These are phyloP conservation scores for Ceratocystis cubensis DNA, from an alignment of 2,329 filamentous ascomycete species.

Conservation along the genomic window DNA sequence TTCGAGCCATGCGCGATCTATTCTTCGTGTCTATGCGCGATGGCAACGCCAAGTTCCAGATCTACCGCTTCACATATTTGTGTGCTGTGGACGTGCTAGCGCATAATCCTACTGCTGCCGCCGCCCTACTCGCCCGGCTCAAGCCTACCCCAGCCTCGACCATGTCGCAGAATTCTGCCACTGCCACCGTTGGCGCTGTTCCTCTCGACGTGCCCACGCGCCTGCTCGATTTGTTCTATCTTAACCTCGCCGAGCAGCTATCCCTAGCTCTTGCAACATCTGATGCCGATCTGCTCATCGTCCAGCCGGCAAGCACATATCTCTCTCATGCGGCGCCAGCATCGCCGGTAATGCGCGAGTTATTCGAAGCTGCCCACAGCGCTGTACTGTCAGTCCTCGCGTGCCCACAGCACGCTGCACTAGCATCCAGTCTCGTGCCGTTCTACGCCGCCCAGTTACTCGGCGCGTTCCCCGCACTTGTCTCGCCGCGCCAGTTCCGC, in stretches of 20 bases:
- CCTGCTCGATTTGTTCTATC: slow-evolving; percentile 72
- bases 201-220: slow-evolving; percentile 37
- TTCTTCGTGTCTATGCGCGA: slow-evolving; percentile 71
- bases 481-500: slow-evolving; percentile 76
- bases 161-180: not conserved
- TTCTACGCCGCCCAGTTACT: slow-evolving; percentile 77
- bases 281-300: slow-evolving; percentile 58
- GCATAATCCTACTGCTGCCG: slow-evolving; percentile 52
- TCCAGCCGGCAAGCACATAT: slow-evolving; percentile 63
- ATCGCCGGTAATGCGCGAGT: slow-evolving; percentile 37
- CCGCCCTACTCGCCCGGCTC: slow-evolving; percentile 54
- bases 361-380: slow-evolving; percentile 85
- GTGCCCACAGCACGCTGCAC: slow-evolving; percentile 59
- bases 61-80: slow-evolving; percentile 73
- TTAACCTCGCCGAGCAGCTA: slow-evolving; percentile 77
- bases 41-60: slow-evolving; percentile 62
- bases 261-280: slow-evolving; percentile 54
- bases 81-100: slow-evolving; percentile 70
- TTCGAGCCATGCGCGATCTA: slow-evolving; percentile 49
- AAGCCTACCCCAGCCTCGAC: slow-evolving; percentile 43
- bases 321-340: slow-evolving; percentile 39
- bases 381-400: slow-evolving; percentile 69
- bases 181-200: slow-evolving; percentile 9
- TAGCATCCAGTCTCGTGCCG: slow-evolving; percentile 60
- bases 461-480: slow-evolving; percentile 61